Base-by-base conservation (phyloP, 768 basidiomycete genomes). In the Termitomyces sp. region DNA sequence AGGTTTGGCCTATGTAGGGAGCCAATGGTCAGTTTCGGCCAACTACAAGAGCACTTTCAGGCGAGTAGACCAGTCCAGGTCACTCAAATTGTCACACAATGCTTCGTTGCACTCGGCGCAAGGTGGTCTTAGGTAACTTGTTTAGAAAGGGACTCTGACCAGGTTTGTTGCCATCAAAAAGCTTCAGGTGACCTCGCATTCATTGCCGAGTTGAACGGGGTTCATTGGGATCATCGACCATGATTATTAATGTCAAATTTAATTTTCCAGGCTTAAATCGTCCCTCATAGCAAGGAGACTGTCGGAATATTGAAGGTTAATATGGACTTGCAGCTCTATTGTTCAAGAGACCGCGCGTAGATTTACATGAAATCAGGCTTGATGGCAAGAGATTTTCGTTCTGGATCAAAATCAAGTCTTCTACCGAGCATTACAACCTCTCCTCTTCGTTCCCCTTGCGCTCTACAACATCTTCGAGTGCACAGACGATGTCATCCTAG, bases 51-150 rank as follows among this genome's bases (percentile, higher is more conserved):
- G 25, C 25, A 25, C 25, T 25, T 25, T 25, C 25, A 25, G 20
- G 45, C 25, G n/a, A 46, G 20, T 25, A 38, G 20, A 46, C 7
- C 10, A 46, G 20, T 25, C 9, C n/a, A 43, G 43, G 17, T 43
- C 17, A 43, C 17, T 43, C 48, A 92, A 88, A 71, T 78, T 98
- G 9, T 86, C 11, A 14, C 5, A 86, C 60, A 68, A 77, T 8
- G 84, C 94, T 0, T 86, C 88, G 86, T 87, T 15, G 92, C 98
- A 4, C 84, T 98, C 5, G 96, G 96, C 31, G 97, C 95, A 17
- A 97, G 97, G 97, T 0, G 97, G 96, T 8, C 80, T 98, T 10
- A 96, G 97, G 6, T 98, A 96, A 71, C 95, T 52, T 92, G 43
- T 79, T 99, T 97, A 98, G 72, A 85, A 98, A 12, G 93, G 86